phyloP scores from a whole-genome alignment of 78 protist species.

The Speleostelium caveatum region DNA sequence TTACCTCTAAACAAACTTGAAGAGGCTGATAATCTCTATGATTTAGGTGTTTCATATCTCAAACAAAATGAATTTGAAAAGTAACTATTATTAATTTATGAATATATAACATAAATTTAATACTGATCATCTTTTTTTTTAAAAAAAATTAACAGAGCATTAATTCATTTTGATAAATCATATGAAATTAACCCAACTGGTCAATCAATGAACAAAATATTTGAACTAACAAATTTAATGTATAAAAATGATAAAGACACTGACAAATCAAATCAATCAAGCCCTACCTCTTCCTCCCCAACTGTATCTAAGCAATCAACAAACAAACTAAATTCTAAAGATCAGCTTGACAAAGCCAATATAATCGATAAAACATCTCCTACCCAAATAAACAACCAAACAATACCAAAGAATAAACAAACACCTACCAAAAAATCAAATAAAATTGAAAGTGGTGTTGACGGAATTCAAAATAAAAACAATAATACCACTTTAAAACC shows the following conservation, averaged over 20 bases:
- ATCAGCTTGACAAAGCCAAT: no score
- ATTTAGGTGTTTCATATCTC: slow-evolving; percentile 38
- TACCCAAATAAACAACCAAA: neutral
- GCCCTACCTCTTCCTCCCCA: no score
- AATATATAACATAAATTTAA: neutral
- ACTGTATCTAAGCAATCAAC: no score
- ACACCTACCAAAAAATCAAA: neutral
- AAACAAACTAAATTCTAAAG: no score
- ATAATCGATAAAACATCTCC: no score
- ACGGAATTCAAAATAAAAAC: neutral
- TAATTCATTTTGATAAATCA: slow-evolving; percentile 62
- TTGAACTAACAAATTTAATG: slow-evolving; percentile 54
- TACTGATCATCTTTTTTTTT: neutral
- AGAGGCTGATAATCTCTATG: slow-evolving; percentile 54
- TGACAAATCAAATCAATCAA: neutral
- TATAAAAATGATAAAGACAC: slow-evolving; percentile 12
- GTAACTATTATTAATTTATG: neutral
- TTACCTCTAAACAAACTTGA: slow-evolving; percentile 6
- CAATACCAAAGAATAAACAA: neutral
- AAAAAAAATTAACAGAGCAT: no score
- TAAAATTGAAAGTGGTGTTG: neutral
- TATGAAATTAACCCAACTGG: slow-evolving; percentile 73
- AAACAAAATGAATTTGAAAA: slow-evolving; percentile 63
- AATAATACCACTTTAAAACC: neutral
- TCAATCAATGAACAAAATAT: slow-evolving; percentile 62